Base-by-base conservation (phyloP, 495 filamentous ascomycete species). In the Tetracladium setigerum region DNA sequence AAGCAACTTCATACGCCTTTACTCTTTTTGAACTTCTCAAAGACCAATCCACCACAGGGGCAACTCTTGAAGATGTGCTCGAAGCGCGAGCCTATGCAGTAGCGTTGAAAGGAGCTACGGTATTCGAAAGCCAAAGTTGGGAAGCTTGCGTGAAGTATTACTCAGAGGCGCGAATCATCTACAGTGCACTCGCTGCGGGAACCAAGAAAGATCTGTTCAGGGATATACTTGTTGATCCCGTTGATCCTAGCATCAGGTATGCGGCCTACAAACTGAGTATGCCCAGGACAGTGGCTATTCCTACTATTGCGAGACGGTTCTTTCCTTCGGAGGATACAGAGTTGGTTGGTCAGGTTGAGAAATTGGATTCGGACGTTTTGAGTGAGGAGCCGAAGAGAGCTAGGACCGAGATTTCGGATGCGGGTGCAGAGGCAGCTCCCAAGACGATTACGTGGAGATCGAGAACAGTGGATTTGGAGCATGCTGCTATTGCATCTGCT, bases 241-340 rank as follows among this genome's bases (percentile, higher is more conserved):
- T 95, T 39, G 94, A 99, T 57, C 90, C 91, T 6, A 95, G 89
- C 47, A 84, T 97, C 52, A 82, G 90, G 41, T 97, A 91, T 65
- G 89, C 88, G 2, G 90, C 94, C 5, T 97, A 97, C 65, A 87
- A 95, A 60, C 68, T 83, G 62, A 86, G 89, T 59, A 71, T 94
- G 7, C 83, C 91, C 0, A 78, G 92, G 15, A 94, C 86, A 7
- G 78, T 86, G 47, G 83, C 89, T 10, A 81, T 94, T 31, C 71
- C 85, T 1, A 76, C 79, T 4, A 82, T 97, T 45, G 82, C 89
- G 4, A 80, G 81, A 50, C 80, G 82, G 50, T 77, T 83, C 50
- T 84, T 96, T 66, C 79, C 83, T 10, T 70, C 52, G 45, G 74
- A 71, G 11, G 74, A 89, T 55, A 56, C 70, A 1, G 66, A 78